Percentiles rank a stretch among this genome's conserved stretches.
Evolutionary conservation across 352 stramenopile genomes (phyloP).

Genomic region (Globisporangium okanoganense): DNA sequence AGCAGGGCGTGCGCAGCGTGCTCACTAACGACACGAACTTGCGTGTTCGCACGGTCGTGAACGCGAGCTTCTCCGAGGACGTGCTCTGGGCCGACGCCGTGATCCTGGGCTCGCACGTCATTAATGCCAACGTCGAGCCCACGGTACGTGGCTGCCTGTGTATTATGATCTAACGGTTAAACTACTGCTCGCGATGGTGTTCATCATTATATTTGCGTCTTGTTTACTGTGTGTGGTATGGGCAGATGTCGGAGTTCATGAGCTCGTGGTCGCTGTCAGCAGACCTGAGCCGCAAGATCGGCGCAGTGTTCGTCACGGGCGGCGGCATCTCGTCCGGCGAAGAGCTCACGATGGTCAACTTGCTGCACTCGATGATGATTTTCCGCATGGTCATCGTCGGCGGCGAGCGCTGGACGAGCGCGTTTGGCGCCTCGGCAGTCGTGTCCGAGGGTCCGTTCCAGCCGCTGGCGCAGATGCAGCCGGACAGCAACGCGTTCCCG

Average conservation of each 20-base stretch:
- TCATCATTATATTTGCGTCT: not conserved
- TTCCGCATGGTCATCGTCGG: slow-evolving; percentile 85
- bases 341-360: slow-evolving; percentile 82
- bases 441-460: slow-evolving; percentile 75
- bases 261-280: slow-evolving; percentile 64
- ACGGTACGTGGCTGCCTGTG: slow-evolving; percentile 30
- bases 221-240: not conserved
- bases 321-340: slow-evolving; percentile 78
- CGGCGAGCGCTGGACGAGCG: slow-evolving; percentile 81
- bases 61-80: slow-evolving; percentile 72
- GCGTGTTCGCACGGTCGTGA: slow-evolving; percentile 51
- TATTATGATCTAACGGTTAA: not conserved
- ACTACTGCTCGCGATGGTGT: not conserved
- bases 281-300: slow-evolving; percentile 82
- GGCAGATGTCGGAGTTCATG: slow-evolving; percentile 64
- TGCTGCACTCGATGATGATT: slow-evolving; percentile 86
- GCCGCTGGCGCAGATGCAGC: slow-evolving; percentile 13
- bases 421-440: slow-evolving; percentile 80
- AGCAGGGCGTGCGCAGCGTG: slow-evolving; percentile 34
- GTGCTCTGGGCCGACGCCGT: slow-evolving; percentile 83
- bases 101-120: slow-evolving; percentile 79
- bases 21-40: slow-evolving; percentile 31
- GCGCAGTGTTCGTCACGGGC: slow-evolving; percentile 81
- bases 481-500: slow-evolving; percentile 31
- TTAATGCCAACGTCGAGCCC: slow-evolving; percentile 88